These are phyloP conservation scores for Myriosclerotinia scirpicola DNA, from an alignment of 2,329 filamentous ascomycete species.

Conservation along the genomic window DNA sequence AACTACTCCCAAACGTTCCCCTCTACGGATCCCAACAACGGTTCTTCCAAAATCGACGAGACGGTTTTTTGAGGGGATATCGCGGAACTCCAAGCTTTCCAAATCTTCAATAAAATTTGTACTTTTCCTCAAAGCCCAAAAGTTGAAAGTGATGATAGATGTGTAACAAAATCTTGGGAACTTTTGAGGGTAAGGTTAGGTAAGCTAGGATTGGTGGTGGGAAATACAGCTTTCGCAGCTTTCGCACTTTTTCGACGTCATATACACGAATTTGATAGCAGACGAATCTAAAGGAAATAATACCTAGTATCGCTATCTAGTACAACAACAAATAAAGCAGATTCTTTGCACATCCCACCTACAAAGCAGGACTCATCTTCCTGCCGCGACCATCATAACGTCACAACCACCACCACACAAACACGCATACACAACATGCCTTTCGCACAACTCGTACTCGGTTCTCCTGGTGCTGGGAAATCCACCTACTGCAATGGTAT, in stretches of 20 bases:
- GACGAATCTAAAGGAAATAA: neutral
- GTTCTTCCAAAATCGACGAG: neutral
- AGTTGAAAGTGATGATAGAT: neutral
- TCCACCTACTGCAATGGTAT: conserved; percentile 99
- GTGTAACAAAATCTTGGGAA: neutral
- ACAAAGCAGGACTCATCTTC: neutral
- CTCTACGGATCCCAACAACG: neutral
- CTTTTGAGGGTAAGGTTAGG: neutral
- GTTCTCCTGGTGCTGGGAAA: conserved; percentile 93
- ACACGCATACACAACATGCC: conserved; percentile 34
- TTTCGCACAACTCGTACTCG: conserved; percentile 67
- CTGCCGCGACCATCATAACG: too few relatives aligned
- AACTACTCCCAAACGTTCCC: conserved; percentile 14
- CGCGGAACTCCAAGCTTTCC: neutral
- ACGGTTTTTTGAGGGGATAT: neutral
- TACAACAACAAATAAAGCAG: neutral
- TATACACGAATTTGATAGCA: neutral
- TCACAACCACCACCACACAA: neutral
- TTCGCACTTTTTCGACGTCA: neutral
- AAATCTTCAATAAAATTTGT: neutral
- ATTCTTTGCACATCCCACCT: neutral
- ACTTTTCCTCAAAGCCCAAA: neutral
- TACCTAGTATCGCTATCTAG: neutral
- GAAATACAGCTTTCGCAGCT: neutral
- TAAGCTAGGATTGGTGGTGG: neutral